These are phyloP conservation scores for Bruguiera hainesii DNA, from an alignment of 441 rosid genomes.

Conservation along the genomic window DNA sequence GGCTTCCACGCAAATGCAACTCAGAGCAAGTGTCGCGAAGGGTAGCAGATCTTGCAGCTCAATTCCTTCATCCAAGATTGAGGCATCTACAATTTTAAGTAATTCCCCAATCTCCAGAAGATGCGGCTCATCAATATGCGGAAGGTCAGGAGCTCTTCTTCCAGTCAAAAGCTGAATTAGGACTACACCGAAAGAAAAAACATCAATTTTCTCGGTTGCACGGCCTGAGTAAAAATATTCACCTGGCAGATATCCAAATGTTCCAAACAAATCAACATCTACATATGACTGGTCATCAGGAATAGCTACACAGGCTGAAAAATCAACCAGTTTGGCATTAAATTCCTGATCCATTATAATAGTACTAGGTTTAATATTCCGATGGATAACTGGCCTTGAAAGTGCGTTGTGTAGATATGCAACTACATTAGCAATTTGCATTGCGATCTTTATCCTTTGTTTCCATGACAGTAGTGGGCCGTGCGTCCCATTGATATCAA, in stretches of 20 bases:
- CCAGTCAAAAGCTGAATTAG: slow-evolving; percentile 36
- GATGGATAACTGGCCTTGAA: slow-evolving; percentile 31
- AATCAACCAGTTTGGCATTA: slow-evolving; percentile 26
- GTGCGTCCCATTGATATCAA: too few relatives aligned
- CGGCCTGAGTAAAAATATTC: slow-evolving; percentile 19
- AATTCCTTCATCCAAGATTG: not conserved
- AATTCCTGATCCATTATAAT: slow-evolving; percentile 27
- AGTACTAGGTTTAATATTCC: slow-evolving; percentile 17
- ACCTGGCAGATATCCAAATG: slow-evolving; percentile 27
- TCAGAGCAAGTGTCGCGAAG: not conserved
- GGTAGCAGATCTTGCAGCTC: not conserved
- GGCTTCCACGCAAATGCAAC: not conserved
- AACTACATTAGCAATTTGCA: slow-evolving; percentile 26
- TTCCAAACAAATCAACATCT: slow-evolving; percentile 15
- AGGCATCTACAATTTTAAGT: slow-evolving; percentile 5
- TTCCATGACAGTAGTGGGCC: slow-evolving; percentile 7
- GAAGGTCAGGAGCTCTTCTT: not conserved
- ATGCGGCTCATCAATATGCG: too few relatives aligned
- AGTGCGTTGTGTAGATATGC: slow-evolving; percentile 41
- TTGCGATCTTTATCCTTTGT: slow-evolving; percentile 17
- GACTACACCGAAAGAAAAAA: slow-evolving; percentile 35
- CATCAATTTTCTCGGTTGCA: slow-evolving; percentile 39
- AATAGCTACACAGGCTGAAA: slow-evolving; percentile 17
- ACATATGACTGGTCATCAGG: slow-evolving; percentile 34
- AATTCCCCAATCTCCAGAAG: not conserved